Evolutionary conservation across 257 asterid genomes (phyloP).

Genomic region (Plectranthus barbatus): DNA sequence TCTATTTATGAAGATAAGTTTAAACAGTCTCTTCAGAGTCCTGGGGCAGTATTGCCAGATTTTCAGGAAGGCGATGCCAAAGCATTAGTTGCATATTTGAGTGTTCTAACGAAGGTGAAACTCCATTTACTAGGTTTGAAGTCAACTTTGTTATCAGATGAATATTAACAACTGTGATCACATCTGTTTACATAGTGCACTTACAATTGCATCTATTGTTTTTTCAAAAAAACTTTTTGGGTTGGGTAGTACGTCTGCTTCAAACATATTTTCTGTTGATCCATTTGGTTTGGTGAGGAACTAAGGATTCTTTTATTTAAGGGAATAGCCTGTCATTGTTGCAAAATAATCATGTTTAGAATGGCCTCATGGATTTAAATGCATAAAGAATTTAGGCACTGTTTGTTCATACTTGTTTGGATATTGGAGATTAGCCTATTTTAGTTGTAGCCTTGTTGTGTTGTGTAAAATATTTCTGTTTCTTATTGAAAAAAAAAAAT

Average conservation of each 20-base stretch:
- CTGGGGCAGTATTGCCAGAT: slow-evolving; percentile 72
- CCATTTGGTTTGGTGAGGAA: neutral
- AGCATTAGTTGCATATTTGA: slow-evolving; percentile 90
- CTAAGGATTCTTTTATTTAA: neutral
- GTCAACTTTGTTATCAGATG: neutral
- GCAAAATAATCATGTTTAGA: neutral
- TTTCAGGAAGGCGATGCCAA: slow-evolving; percentile 96
- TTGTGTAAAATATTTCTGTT: neutral
- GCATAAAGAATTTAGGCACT: neutral
- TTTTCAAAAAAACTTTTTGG: neutral
- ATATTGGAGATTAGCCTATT: neutral
- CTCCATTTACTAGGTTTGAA: neutral
- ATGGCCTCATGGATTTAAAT: neutral
- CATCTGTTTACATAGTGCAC: neutral
- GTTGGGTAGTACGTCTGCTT: neutral
- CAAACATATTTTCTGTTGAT: neutral
- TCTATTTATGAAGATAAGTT: slow-evolving; percentile 85
- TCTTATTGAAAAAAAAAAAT: neutral
- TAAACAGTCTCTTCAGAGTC: slow-evolving; percentile 71
- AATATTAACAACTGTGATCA: neutral
- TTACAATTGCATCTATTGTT: neutral
- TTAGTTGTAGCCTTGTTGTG: neutral
- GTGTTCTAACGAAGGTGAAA: slow-evolving; percentile 70
- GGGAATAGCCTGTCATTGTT: neutral
- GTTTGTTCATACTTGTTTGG: neutral